Percentiles rank a stretch among this genome's conserved stretches.
Conservation (phyloP, 257 asterid genomes). For the Rauvolfia tetraphylla region DNA sequence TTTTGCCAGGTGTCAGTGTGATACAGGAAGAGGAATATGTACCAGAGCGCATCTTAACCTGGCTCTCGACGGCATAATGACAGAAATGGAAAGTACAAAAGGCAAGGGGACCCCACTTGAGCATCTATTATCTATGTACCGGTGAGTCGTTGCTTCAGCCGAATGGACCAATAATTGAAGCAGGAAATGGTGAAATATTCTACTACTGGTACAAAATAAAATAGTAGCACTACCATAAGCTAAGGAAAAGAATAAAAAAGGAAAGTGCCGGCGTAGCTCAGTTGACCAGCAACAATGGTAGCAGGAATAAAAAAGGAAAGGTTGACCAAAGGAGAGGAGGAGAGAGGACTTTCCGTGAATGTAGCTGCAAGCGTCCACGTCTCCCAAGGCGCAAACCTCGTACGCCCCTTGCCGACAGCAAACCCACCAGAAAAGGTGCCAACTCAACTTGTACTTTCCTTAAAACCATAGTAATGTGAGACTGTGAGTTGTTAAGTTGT, state of each 20-base stretch:
- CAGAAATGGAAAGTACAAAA: conserved; percentile 1
- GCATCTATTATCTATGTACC: not conserved
- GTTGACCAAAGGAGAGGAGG: conserved; percentile 27
- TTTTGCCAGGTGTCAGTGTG: not conserved
- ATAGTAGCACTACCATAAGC: not conserved
- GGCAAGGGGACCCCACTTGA: not conserved
- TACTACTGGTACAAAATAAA: not conserved
- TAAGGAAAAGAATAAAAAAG: not conserved
- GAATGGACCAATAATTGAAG: conserved; percentile 21
- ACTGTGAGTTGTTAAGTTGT: not conserved
- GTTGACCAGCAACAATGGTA: no score
- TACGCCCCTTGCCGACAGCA: conserved; percentile 50
- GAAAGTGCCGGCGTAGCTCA: no score
- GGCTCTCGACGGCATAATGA: not conserved
- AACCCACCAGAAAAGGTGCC: not conserved
- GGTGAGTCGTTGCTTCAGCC: not conserved
- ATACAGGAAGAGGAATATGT: not conserved
- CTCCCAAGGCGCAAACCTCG: conserved; percentile 42
- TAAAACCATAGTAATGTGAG: conserved; percentile 13
- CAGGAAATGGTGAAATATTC: not conserved
- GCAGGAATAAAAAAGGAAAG: conserved; percentile 20
- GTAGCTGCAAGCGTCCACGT: conserved; percentile 49
- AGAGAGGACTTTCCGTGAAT: conserved; percentile 24
- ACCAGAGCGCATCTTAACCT: not conserved
- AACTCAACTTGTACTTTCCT: conserved; percentile 22